Conservation (phyloP, 2,329 filamentous ascomycete genomes). For the Fusarium tupiense region DNA sequence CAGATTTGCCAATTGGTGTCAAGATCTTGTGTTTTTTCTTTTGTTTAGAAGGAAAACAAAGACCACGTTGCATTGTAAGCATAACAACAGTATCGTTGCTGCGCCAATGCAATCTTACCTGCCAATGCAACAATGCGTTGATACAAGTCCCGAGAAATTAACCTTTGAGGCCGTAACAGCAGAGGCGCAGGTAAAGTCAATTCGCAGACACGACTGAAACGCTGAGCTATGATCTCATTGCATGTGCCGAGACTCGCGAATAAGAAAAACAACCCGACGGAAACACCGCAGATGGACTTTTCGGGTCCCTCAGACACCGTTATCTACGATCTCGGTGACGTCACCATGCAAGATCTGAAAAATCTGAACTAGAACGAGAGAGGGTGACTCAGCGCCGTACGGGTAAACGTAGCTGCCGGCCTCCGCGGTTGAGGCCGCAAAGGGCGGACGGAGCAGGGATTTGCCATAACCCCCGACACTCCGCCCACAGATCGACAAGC, state of each 20-base stretch:
- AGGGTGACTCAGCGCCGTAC: not conserved
- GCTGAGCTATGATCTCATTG: not conserved
- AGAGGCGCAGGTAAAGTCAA: not conserved
- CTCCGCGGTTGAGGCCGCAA: not conserved
- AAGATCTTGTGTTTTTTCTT: too few species aligned
- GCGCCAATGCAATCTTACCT: not conserved
- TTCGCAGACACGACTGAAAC: not conserved
- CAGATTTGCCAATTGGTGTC: accelerated
- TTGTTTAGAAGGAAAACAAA: too few species aligned
- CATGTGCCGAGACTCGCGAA: not conserved
- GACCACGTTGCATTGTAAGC: accelerated
- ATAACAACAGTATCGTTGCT: not conserved
- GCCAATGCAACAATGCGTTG: not conserved
- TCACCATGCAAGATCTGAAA: not conserved
- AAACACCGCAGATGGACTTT: not conserved
- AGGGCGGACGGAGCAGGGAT: not conserved
- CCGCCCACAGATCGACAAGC: not conserved
- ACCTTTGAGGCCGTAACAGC: not conserved
- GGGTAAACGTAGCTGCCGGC: not conserved
- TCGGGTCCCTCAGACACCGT: not conserved
- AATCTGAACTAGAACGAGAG: not conserved
- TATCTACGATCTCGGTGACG: not conserved
- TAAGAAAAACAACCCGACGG: not conserved
- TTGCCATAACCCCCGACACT: not conserved
- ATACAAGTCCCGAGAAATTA: not conserved